Percentiles rank a stretch among this genome's conserved stretches.
Conservation (phyloP, 768 basidiomycete genomes). For the Boletus tylopilopsis region DNA sequence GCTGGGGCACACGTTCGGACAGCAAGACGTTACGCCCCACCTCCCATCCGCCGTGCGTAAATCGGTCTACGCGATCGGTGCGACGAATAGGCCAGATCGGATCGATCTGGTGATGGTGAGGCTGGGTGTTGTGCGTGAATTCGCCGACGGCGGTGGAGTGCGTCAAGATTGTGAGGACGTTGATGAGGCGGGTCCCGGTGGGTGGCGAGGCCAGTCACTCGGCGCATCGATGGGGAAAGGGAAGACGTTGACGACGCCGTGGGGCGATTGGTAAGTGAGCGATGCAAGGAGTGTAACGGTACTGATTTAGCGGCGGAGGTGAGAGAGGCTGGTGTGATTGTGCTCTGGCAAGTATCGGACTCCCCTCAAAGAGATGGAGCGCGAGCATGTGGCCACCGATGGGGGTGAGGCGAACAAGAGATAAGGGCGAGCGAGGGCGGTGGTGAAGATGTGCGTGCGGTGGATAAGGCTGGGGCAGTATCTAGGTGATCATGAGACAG, state of each 20-base stretch:
- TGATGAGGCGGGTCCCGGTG: conserved; percentile 70
- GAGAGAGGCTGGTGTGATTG: conserved; percentile 85
- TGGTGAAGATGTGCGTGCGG: conserved; percentile 54
- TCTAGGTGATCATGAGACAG: no score
- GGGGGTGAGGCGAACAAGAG: not conserved
- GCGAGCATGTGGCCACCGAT: conserved; percentile 15
- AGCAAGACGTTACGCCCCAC: conserved; percentile 60
- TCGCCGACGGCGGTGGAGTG: conserved; percentile 72
- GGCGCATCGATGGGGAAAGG: not conserved
- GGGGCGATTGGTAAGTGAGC: conserved; percentile 49
- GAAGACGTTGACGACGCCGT: no score
- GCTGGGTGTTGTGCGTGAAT: conserved; percentile 94
- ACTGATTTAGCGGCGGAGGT: conserved; percentile 88
- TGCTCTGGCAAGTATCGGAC: conserved; percentile 66
- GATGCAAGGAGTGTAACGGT: conserved; percentile 86
- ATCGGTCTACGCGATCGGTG: conserved; percentile 87
- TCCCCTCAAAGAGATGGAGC: conserved; percentile 60
- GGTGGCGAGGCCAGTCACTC: not conserved
- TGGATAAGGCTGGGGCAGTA: conserved; percentile 76
- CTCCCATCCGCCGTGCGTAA: conserved; percentile 91
- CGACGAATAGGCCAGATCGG: conserved; percentile 92
- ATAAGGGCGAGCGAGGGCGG: not conserved
- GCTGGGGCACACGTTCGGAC: no score
- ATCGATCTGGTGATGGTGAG: conserved; percentile 97
- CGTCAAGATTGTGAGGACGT: conserved; percentile 77